Conservation (phyloP, 2,329 filamentous ascomycete species). For the Penicillium sp. region DNA sequence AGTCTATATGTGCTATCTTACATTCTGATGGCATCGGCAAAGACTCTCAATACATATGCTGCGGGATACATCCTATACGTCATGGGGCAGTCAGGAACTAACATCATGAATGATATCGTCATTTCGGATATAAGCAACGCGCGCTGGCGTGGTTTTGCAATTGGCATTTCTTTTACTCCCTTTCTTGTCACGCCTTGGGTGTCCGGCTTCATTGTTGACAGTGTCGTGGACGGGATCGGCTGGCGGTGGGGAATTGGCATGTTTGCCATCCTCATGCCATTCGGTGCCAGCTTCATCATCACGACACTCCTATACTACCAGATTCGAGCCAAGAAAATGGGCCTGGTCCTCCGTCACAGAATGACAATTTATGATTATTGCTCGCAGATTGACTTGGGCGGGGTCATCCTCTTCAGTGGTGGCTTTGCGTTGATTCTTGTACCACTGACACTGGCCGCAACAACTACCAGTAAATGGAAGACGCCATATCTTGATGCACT, state of each 20-base stretch:
- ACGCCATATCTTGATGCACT: slow-evolving; percentile 49
- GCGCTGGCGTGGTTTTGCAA: slow-evolving; percentile 42
- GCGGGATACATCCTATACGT: slow-evolving; percentile 39
- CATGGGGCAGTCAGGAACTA: slow-evolving; percentile 41
- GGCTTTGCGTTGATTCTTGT: slow-evolving; percentile 52
- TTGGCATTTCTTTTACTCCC: slow-evolving; percentile 41
- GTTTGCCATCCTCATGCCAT: slow-evolving; percentile 45
- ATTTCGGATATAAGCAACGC: slow-evolving; percentile 45
- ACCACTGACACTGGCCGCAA: slow-evolving; percentile 49
- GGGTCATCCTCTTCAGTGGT: slow-evolving; percentile 49
- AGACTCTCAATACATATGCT: slow-evolving; percentile 38
- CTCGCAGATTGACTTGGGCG: slow-evolving; percentile 40
- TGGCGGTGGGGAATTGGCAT: slow-evolving; percentile 50
- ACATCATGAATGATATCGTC: slow-evolving; percentile 44
- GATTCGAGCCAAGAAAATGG: slow-evolving; percentile 31
- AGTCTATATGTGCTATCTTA: slow-evolving; percentile 40
- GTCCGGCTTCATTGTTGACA: slow-evolving; percentile 44
- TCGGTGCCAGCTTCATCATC: slow-evolving; percentile 38
- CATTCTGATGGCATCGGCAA: slow-evolving; percentile 39
- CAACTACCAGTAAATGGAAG: slow-evolving; percentile 43
- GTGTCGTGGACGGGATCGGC: slow-evolving; percentile 41
- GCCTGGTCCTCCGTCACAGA: slow-evolving; percentile 27
- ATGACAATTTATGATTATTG: slow-evolving; percentile 30
- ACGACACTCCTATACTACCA: slow-evolving; percentile 41
- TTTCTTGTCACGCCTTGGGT: slow-evolving; percentile 45